A percentile compares a stretch with the other conserved stretches of the same genome.
Evolutionary conservation across 176 grass and related monocot species (phyloP).

Genomic region (Puya raimondii): DNA sequence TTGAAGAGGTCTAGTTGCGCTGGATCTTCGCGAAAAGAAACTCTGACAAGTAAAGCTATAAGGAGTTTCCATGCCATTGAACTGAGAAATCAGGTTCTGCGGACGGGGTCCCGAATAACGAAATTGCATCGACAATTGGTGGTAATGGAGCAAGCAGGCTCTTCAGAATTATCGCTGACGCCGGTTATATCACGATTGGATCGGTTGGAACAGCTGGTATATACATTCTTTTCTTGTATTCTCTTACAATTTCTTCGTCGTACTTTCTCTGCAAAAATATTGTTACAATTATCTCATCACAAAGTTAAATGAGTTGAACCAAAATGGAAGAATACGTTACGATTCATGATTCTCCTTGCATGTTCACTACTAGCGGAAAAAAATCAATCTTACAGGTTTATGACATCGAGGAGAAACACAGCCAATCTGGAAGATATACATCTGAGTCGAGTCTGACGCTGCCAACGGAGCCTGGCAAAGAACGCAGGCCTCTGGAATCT

Average conservation of each 20-base stretch:
- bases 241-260: neutral
- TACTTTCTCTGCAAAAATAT: neutral
- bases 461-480: neutral
- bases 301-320: neutral
- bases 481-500: conserved; percentile 13
- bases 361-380: neutral
- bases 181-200: conserved; percentile 24
- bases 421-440: neutral
- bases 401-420: conserved; percentile 22
- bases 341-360: neutral
- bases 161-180: conserved; percentile 3
- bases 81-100: no score
- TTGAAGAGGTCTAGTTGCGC: neutral
- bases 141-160: conserved; percentile 21
- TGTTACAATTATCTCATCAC: neutral
- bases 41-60: neutral
- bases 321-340: no score
- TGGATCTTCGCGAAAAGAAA: neutral
- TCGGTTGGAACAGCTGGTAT: conserved; percentile 21
- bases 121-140: neutral
- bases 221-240: neutral
- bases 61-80: neutral
- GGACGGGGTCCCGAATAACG: neutral
- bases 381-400: conserved; percentile 1
- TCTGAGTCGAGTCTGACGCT: neutral